Percentiles rank a stretch among this genome's conserved stretches.
Evolutionary conservation across 495 filamentous ascomycete genomes (phyloP).

Genomic region (Lasiosphaeriaceae sp.): DNA sequence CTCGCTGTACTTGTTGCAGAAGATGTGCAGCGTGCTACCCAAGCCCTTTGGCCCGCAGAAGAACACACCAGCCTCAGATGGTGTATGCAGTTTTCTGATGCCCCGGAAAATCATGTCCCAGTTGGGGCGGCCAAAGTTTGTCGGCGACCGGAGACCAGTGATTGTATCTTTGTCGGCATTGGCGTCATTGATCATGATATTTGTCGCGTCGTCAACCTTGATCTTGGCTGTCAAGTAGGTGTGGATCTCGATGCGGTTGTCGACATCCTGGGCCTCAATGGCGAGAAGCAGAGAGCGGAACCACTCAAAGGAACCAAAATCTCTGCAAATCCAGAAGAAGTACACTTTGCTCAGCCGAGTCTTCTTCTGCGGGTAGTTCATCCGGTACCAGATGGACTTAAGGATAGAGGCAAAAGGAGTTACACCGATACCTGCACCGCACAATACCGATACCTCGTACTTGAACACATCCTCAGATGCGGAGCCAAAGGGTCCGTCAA

Average conservation of each 20-base stretch:
- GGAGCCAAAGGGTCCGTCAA: slow-evolving; percentile 76
- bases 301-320: slow-evolving; percentile 79
- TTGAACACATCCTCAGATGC: slow-evolving; percentile 76
- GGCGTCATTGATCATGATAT: slow-evolving; percentile 82
- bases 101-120: slow-evolving; percentile 78
- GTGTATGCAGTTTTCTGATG: slow-evolving; percentile 67
- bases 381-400: slow-evolving; percentile 85
- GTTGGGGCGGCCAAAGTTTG: slow-evolving; percentile 74
- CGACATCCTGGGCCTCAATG: slow-evolving; percentile 79
- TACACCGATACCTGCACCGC: slow-evolving; percentile 70
- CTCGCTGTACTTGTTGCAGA: slow-evolving; percentile 74
- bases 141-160: slow-evolving; percentile 68
- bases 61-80: slow-evolving; percentile 72
- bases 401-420: slow-evolving; percentile 74
- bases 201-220: slow-evolving; percentile 73
- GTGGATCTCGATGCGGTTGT: slow-evolving; percentile 74
- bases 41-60: slow-evolving; percentile 74
- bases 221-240: slow-evolving; percentile 73
- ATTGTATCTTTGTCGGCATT: slow-evolving; percentile 75
- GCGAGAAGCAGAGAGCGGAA: slow-evolving; percentile 73
- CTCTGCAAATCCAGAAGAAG: slow-evolving; percentile 82
- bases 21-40: slow-evolving; percentile 64
- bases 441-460: slow-evolving; percentile 66
- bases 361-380: slow-evolving; percentile 74
- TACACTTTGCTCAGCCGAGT: slow-evolving; percentile 74